Percentiles rank a stretch among this genome's conserved stretches.
Evolutionary conservation across 345 rosid genomes (phyloP).

Genomic region (Euphorbia tirucalli): DNA sequence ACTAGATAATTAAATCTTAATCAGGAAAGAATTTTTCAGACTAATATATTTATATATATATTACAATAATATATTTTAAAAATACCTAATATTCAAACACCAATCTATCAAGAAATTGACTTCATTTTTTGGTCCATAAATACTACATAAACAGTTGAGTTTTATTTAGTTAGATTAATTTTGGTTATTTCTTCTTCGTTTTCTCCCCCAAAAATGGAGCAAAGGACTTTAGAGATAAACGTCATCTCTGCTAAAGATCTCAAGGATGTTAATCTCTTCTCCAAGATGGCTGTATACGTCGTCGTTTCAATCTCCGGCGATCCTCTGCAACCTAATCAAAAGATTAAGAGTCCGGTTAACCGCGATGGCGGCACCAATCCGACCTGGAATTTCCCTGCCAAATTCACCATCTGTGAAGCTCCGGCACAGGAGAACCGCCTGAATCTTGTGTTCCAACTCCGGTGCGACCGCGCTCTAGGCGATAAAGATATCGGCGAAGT

Average conservation of each 20-base stretch:
- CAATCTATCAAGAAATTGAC: too few species aligned
- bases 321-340: slow-evolving; percentile 25
- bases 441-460: slow-evolving; percentile 50
- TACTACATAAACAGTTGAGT: too few species aligned
- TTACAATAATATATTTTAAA: too few species aligned
- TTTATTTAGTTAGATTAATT: too few species aligned
- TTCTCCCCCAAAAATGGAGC: slow-evolving; percentile 39
- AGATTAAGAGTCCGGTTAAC: slow-evolving; percentile 44
- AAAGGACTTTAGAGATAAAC: slow-evolving; percentile 57
- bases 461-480: slow-evolving; percentile 66
- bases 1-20: too few species aligned
- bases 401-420: slow-evolving; percentile 46
- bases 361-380: slow-evolving; percentile 53
- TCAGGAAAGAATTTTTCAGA: too few species aligned
- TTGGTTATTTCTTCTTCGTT: neutral
- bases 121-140: too few species aligned
- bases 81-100: too few species aligned
- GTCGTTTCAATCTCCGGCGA: slow-evolving; percentile 59
- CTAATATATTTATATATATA: too few species aligned
- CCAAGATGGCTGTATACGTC: slow-evolving; percentile 84
- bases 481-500: slow-evolving; percentile 74
- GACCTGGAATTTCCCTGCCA: slow-evolving; percentile 63
- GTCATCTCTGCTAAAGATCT: slow-evolving; percentile 63
- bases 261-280: slow-evolving; percentile 59
- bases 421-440: slow-evolving; percentile 50